Evolutionary conservation across 345 rosid species (phyloP).

Genomic region (Eucalyptus pauciflora): DNA sequence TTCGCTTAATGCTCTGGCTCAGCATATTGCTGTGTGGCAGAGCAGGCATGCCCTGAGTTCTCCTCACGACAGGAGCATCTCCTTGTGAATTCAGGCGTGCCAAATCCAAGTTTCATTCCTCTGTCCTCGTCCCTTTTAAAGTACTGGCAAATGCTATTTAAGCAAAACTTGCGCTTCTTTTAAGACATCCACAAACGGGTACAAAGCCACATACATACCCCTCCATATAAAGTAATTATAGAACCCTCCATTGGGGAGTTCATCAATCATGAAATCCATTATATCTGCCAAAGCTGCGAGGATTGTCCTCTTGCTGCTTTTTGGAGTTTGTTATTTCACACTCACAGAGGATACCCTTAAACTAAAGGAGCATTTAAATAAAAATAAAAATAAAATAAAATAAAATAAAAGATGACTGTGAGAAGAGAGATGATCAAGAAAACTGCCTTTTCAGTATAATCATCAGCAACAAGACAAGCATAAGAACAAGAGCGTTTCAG

Average conservation of each 20-base stretch:
- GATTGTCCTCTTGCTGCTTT: not conserved
- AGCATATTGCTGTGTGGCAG: not conserved
- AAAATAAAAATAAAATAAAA: not conserved
- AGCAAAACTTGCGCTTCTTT: not conserved
- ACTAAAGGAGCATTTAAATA: not conserved
- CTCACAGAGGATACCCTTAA: not conserved
- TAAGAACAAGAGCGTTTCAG: not conserved
- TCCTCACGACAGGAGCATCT: not conserved
- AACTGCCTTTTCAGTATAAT: conserved; percentile 24
- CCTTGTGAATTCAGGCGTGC: not conserved
- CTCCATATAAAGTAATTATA: not conserved
- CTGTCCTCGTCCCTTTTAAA: not conserved
- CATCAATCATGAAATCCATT: not conserved
- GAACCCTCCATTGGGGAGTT: not conserved
- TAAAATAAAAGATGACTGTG: not conserved
- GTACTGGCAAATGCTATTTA: not conserved
- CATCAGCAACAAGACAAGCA: conserved; percentile 14
- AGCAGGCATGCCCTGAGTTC: not conserved
- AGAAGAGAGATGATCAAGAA: conserved; percentile 12
- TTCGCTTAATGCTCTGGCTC: not conserved
- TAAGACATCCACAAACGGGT: not conserved
- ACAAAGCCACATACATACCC: not conserved
- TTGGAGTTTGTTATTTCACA: conserved; percentile 3
- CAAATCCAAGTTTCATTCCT: not conserved
- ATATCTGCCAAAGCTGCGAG: conserved; percentile 4